phyloP scores from a whole-genome alignment of 169 alveolate genomes.

The Plasmodium yoelii region DNA sequence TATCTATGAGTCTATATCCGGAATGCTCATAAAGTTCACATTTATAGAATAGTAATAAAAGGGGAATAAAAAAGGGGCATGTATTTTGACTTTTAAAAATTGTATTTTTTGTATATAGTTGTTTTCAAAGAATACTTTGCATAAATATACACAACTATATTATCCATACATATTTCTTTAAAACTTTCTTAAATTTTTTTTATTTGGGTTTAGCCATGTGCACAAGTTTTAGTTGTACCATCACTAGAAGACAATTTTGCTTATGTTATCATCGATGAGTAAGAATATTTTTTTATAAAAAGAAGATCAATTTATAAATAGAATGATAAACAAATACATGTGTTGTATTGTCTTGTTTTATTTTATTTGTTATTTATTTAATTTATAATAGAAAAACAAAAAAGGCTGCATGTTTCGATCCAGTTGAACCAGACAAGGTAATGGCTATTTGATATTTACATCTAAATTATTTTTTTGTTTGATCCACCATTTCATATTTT shows the following conservation, averaged over 20 bases:
- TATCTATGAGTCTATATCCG: neutral
- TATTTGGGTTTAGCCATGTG: conserved; percentile 33
- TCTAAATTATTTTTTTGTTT: neutral
- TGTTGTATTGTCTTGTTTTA: neutral
- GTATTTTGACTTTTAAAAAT: neutral
- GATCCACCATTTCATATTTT: neutral
- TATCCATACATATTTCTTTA: too few species aligned
- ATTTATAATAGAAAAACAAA: conserved; percentile 54
- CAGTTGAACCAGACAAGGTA: conserved; percentile 84
- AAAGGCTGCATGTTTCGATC: conserved; percentile 87
- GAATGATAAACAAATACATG: neutral
- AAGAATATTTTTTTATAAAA: neutral
- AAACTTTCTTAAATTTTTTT: neutral
- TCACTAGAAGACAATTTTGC: conserved; percentile 45
- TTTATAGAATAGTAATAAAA: neutral
- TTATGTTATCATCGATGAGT: conserved; percentile 56
- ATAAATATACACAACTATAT: too few species aligned
- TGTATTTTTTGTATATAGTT: too few species aligned
- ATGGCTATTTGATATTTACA: neutral
- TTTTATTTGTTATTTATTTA: too few species aligned
- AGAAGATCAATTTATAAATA: neutral
- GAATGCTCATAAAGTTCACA: neutral
- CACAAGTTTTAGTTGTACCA: conserved; percentile 53
- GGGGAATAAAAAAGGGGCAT: neutral
- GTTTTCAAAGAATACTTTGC: too few species aligned